Evolutionary conservation across 1,284 basidiomycete genomes (phyloP).

Genomic region (Cryptococcus deneoformans): DNA sequence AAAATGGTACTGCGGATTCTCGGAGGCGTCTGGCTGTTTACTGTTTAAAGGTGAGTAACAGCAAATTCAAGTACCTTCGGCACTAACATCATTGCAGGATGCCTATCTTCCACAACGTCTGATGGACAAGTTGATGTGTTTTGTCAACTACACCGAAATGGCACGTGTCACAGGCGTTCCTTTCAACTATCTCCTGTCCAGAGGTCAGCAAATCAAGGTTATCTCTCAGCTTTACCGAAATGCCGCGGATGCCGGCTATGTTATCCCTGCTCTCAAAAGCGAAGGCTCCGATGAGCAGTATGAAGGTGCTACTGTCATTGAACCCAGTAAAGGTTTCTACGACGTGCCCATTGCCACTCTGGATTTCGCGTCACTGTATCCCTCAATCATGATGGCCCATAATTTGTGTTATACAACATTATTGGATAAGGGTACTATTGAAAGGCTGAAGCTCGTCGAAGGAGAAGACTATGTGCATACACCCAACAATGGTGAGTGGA

Average conservation of each 20-base stretch:
- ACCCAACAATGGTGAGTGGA: slow-evolving; percentile 79
- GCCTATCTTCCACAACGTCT: slow-evolving; percentile 92
- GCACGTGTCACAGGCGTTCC: slow-evolving; percentile 96
- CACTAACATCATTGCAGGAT: slow-evolving; percentile 59
- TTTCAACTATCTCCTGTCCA: slow-evolving; percentile 86
- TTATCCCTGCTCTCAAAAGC: slow-evolving; percentile 75
- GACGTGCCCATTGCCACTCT: slow-evolving; percentile 92
- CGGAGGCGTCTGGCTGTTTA: slow-evolving; percentile 87
- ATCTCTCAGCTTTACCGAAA: slow-evolving; percentile 88
- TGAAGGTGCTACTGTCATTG: slow-evolving; percentile 95
- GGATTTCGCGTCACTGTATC: slow-evolving; percentile 95
- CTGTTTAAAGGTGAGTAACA: slow-evolving; percentile 73
- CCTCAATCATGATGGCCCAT: slow-evolving; percentile 99
- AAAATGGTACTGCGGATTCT: slow-evolving; percentile 90
- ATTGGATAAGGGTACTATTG: slow-evolving; percentile 71
- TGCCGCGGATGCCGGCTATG: slow-evolving; percentile 81
- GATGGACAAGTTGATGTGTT: slow-evolving; percentile 95
- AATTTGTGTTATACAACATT: slow-evolving; percentile 95
- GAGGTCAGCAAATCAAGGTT: slow-evolving; percentile 95
- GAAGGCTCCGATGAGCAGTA: slow-evolving; percentile 93
- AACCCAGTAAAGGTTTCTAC: slow-evolving; percentile 90
- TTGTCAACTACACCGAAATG: slow-evolving; percentile 96
- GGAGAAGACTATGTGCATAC: slow-evolving; percentile 72
- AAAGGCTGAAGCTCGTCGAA: slow-evolving; percentile 70
- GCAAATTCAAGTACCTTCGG: slow-evolving; percentile 5